phyloP scores from a whole-genome alignment of 169 alveolate species.

The Miamiensis avidus region DNA sequence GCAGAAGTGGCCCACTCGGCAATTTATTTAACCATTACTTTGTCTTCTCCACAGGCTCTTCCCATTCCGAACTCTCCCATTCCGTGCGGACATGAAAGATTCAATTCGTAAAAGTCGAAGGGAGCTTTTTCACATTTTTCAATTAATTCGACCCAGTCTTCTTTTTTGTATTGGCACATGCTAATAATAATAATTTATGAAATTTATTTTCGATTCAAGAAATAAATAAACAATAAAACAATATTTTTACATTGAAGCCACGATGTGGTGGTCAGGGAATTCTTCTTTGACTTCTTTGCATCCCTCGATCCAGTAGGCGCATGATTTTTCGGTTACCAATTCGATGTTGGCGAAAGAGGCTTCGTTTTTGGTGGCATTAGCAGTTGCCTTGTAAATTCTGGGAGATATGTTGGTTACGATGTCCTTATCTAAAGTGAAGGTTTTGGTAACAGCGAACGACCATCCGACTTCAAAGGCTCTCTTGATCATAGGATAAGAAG shows the following conservation, averaged over 20 bases:
- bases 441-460: slow-evolving; percentile 55
- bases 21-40: slow-evolving; percentile 39
- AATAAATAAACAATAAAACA: too few species aligned
- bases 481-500: slow-evolving; percentile 60
- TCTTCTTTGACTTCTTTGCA: slow-evolving; percentile 52
- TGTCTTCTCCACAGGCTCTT: slow-evolving; percentile 61
- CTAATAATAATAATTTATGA: too few species aligned
- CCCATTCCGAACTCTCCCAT: slow-evolving; percentile 67
- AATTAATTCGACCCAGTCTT: slow-evolving; percentile 53
- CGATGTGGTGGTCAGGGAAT: slow-evolving; percentile 45
- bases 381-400: slow-evolving; percentile 44
- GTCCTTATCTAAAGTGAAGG: slow-evolving; percentile 51
- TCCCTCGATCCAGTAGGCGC: slow-evolving; percentile 56
- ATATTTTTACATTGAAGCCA: slow-evolving; percentile 34
- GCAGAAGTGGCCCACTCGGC: slow-evolving; percentile 42
- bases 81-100: slow-evolving; percentile 66
- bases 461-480: slow-evolving; percentile 56
- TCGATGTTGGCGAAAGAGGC: slow-evolving; percentile 54
- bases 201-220: too few species aligned
- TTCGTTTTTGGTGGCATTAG: slow-evolving; percentile 41
- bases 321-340: slow-evolving; percentile 53
- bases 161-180: slow-evolving; percentile 39
- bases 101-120: slow-evolving; percentile 48
- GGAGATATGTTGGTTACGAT: slow-evolving; percentile 58
- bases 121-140: slow-evolving; percentile 31